phyloP scores from a whole-genome alignment of 495 filamentous ascomycete genomes.

The Daldinia concentrica region DNA sequence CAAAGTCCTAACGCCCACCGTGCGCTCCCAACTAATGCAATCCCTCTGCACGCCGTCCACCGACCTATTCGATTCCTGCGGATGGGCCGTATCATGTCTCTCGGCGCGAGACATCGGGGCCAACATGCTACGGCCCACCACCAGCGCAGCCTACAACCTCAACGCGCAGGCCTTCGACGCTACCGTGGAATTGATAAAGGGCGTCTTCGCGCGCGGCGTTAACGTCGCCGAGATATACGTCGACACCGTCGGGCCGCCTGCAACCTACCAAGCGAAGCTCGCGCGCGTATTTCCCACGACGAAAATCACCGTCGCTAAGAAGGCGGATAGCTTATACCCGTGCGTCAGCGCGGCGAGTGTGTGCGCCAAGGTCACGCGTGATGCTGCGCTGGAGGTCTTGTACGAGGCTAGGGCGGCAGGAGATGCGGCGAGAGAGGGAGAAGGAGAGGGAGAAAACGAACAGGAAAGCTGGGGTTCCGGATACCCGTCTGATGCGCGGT shows the following conservation, averaged over 20 bases:
- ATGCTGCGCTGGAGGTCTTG: constrained; percentile 83
- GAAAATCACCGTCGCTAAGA: constrained; percentile 90
- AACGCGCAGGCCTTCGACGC: constrained; percentile 99
- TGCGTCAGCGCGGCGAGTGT: constrained; percentile 94
- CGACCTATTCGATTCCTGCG: constrained; percentile 75
- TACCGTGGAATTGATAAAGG: constrained; percentile 82
- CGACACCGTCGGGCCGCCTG: constrained; percentile 89
- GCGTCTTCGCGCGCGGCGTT: constrained; percentile 76
- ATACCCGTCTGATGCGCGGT: constrained; percentile 89
- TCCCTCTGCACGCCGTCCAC: constrained; percentile 70
- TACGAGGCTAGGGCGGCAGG: constrained; percentile 58
- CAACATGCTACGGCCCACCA: constrained; percentile 75
- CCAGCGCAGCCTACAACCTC: constrained; percentile 76
- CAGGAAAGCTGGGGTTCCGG: constrained; percentile 81
- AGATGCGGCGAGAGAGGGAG: constrained; percentile 36
- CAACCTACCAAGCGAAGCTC: constrained; percentile 82
- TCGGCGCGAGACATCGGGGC: constrained; percentile 85
- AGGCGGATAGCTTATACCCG: constrained; percentile 93
- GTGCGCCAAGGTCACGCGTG: constrained; percentile 93
- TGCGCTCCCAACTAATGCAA: constrained; percentile 79
- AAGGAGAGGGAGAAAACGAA: constrained; percentile 14
- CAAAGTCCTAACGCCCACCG: constrained; percentile 79
- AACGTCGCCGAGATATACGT: constrained; percentile 91
- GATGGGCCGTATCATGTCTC: constrained; percentile 82
- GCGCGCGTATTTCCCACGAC: constrained; percentile 83